A percentile compares a stretch with the other conserved stretches of the same genome.
phyloP scores from a whole-genome alignment of 1,139 yeast species.

The Lodderomyces oxycetoniae region DNA sequence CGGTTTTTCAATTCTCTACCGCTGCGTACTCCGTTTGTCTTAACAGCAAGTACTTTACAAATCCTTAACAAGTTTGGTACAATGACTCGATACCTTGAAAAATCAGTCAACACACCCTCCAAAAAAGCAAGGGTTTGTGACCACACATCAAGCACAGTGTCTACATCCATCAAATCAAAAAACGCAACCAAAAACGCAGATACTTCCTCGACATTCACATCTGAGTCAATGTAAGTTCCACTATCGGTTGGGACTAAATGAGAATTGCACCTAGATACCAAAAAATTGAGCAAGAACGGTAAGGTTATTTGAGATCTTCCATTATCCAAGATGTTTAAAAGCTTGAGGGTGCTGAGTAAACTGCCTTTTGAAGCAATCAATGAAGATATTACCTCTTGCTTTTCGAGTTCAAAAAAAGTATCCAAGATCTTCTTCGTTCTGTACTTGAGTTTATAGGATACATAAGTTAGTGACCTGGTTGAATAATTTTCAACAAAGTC shows the following conservation, averaged over 20 bases:
- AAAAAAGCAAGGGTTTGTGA: constrained; percentile 51
- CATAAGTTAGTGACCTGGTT: constrained; percentile 48
- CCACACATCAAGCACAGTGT: constrained; percentile 76
- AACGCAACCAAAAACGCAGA: constrained; percentile 55
- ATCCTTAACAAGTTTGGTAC: constrained; percentile 51
- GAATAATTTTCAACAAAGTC: constrained; percentile 10
- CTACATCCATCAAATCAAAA: constrained; percentile 61
- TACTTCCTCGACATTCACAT: constrained; percentile 37
- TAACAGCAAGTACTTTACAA: constrained; percentile 47
- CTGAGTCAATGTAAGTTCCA: constrained; percentile 28
- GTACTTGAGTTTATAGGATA: constrained; percentile 66
- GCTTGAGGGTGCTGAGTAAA: constrained; percentile 30
- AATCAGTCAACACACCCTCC: constrained; percentile 50
- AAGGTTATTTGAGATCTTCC: constrained; percentile 74
- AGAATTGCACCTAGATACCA: constrained; percentile 37
- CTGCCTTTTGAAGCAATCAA: constrained; percentile 40
- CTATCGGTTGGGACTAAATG: constrained; percentile 26
- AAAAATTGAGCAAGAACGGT: constrained; percentile 59
- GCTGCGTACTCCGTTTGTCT: constrained; percentile 52
- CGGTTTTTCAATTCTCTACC: constrained; percentile 55
- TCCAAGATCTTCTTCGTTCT: constrained; percentile 67
- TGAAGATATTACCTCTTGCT: constrained; percentile 68
- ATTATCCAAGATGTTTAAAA: constrained; percentile 77
- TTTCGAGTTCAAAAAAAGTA: constrained; percentile 63
- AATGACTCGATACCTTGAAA: constrained; percentile 44